Evolutionary conservation across 1,284 basidiomycete genomes (phyloP).

Genomic region (Malassezia cuniculi): DNA sequence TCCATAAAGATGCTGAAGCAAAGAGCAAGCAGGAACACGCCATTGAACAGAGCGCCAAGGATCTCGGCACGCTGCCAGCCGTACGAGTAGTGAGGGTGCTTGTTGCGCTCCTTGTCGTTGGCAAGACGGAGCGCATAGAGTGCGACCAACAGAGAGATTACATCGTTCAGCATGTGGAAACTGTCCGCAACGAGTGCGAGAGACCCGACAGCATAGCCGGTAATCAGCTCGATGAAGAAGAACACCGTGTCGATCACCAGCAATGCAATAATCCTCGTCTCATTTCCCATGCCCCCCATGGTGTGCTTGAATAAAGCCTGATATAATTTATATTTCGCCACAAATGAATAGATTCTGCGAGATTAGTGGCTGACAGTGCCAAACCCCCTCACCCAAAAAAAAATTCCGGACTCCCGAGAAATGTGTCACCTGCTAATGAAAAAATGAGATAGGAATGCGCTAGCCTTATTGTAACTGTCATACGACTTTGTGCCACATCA

Average conservation of each 20-base stretch:
- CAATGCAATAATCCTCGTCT: conserved; percentile 52
- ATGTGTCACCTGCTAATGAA: too few relatives aligned
- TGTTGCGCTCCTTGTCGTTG: not conserved
- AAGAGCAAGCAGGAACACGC: conserved; percentile 85
- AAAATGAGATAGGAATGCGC: too few relatives aligned
- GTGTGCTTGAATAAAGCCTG: too few relatives aligned
- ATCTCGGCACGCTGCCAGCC: conserved; percentile 99
- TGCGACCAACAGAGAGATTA: conserved; percentile 85
- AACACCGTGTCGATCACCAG: conserved; percentile 75
- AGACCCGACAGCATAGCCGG: conserved; percentile 81
- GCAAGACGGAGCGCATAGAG: conserved; percentile 71
- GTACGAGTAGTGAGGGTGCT: conserved; percentile 60
- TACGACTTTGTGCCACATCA: too few relatives aligned
- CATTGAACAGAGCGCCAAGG: conserved; percentile 67
- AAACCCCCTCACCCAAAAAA: too few relatives aligned
- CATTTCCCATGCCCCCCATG: conserved; percentile 21
- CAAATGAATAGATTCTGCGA: too few relatives aligned
- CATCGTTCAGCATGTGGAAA: conserved; percentile 77
- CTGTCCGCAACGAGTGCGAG: conserved; percentile 89
- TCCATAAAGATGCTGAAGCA: conserved; percentile 93
- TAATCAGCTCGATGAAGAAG: conserved; percentile 79
- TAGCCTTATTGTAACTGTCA: too few relatives aligned
- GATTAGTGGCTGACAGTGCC: too few relatives aligned
- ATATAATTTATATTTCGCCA: too few relatives aligned
- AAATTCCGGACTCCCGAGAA: too few relatives aligned